Percentiles rank a stretch among this genome's conserved stretches.
phyloP scores from a whole-genome alignment of 768 basidiomycete genomes.

The Vishniacozyma victoriae region DNA sequence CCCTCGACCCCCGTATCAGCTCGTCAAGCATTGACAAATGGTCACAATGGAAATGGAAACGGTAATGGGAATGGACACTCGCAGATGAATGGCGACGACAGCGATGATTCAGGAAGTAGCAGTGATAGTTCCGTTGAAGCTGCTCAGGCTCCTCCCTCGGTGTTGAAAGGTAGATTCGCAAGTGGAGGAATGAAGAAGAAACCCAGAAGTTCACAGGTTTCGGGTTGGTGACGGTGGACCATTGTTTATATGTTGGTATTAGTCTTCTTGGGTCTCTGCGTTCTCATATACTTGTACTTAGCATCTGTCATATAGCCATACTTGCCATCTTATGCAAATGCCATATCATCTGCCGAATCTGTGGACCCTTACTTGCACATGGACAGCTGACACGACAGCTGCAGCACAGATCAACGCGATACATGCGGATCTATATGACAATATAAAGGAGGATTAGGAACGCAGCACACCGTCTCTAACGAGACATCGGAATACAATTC shows the following conservation, averaged over 20 bases:
- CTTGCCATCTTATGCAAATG: too few species aligned
- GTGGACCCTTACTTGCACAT: too few species aligned
- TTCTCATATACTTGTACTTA: too few species aligned
- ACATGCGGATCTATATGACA: too few species aligned
- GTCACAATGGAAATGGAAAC: not conserved
- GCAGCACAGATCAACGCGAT: too few species aligned
- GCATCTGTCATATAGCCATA: too few species aligned
- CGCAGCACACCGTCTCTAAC: constrained; percentile 42
- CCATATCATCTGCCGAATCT: too few species aligned
- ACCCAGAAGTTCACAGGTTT: too few species aligned
- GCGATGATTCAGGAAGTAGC: constrained; percentile 1
- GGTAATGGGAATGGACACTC: not conserved
- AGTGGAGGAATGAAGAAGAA: constrained; percentile 3
- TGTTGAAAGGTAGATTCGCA: constrained; percentile 7
- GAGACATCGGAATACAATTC: constrained; percentile 37
- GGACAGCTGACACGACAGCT: too few species aligned
- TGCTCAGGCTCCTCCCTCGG: not conserved
- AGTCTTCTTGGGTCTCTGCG: too few species aligned
- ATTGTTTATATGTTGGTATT: too few species aligned
- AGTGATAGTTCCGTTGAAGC: constrained; percentile 3
- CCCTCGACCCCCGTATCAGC: not conserved
- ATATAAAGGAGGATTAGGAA: not conserved
- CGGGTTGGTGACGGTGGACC: too few species aligned
- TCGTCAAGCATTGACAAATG: not conserved
- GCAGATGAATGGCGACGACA: not conserved